phyloP scores from a whole-genome alignment of 495 filamentous ascomycete genomes.

The Saxophila tyrrhenica region DNA sequence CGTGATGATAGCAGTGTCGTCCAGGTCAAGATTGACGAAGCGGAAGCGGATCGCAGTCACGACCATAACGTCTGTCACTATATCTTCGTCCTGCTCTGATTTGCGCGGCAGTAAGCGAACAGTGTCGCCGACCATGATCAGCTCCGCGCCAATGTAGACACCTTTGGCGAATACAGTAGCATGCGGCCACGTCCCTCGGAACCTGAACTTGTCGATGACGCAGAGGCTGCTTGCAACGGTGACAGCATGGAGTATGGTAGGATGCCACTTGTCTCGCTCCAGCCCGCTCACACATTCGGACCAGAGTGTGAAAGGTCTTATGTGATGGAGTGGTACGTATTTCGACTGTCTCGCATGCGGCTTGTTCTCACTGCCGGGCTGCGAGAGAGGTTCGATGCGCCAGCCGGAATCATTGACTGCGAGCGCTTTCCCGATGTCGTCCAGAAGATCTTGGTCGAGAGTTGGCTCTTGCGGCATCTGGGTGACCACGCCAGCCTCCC shows the following conservation, averaged over 20 bases:
- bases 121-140: constrained; percentile 41
- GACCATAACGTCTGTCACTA: constrained; percentile 43
- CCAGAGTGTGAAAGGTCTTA: constrained; percentile 45
- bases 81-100: constrained; percentile 13
- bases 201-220: constrained; percentile 38
- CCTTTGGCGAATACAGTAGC: constrained; percentile 41
- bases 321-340: constrained; percentile 43
- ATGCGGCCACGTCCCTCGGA: constrained; percentile 45
- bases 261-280: constrained; percentile 35
- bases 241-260: constrained; percentile 44
- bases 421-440: constrained; percentile 30
- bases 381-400: constrained; percentile 44
- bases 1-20: constrained; percentile 32
- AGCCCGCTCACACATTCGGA: constrained; percentile 35
- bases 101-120: constrained; percentile 38
- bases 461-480: constrained; percentile 35
- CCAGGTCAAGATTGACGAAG: constrained; percentile 30
- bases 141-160: constrained; percentile 46
- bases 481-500: constrained; percentile 47
- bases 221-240: constrained; percentile 43
- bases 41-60: constrained; percentile 39
- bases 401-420: constrained; percentile 45
- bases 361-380: constrained; percentile 38
- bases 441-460: constrained; percentile 35
- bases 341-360: constrained; percentile 39